Base-by-base conservation (phyloP, 352 stramenopile genomes). In the Globisporangium nodosum region DNA sequence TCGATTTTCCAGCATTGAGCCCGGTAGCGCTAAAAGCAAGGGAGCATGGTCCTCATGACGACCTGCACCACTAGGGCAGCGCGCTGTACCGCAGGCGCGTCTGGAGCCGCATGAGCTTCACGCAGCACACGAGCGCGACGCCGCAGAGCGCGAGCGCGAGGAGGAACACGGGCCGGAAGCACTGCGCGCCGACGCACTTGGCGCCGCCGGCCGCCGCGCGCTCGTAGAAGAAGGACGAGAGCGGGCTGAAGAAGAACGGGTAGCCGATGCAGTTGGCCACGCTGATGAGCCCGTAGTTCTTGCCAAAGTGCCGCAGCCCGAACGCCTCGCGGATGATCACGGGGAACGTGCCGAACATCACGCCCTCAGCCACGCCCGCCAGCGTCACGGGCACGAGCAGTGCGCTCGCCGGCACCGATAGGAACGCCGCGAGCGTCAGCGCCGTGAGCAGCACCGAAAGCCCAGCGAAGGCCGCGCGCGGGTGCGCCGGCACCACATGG, bases 241-340 rank as follows among this genome's bases (percentile, higher is more conserved):
- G 61, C 12, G 85, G 85, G 49, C 82, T 88, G 49, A 82, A 83
- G 57, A 92, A 68, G 18, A 94, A 72, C 40, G 85, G 85, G 52
- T 90, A 94, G 8, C 85, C 85, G 46, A 92, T 76, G 55, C 76
- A 88, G 66, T 92, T 94, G 49, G 85, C 85, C 24, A 92, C 59
- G 35, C 81, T 90, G 52, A 94, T 62, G 48, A 92, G 72, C 6
- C 85, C 85, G 56, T 88, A 94, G 62, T 94, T 94, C 59, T 92
- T 92, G 49, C 85, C 85, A 66, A 87, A 92, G 64, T 94, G 79
- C 42, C 68, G 68, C 21, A 87, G 46, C 15, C 85, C 85, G 56
- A 92, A 94, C 40, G 85, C 71, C 48, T 94, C 85, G 35, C 85
- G 85, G 51, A 90, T 78, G 47, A 94, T 78, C 27, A 94, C 82